These are phyloP conservation scores for Lecanosticta acicola DNA, from an alignment of 2,329 filamentous ascomycete species.

Conservation along the genomic window DNA sequence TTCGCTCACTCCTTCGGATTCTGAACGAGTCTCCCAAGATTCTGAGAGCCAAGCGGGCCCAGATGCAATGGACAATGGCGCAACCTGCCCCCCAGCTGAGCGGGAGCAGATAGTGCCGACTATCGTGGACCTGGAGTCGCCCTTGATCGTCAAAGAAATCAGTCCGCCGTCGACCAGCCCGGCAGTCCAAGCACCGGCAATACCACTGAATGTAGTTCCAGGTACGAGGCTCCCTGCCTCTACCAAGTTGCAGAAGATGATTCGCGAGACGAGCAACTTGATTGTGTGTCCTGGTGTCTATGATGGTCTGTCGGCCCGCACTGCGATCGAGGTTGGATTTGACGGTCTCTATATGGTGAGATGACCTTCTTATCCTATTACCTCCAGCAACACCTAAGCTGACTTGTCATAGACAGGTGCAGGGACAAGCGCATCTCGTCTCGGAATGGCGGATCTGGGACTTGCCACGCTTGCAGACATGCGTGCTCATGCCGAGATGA, in stretches of 20 bases:
- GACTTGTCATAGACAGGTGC: slow-evolving; percentile 19
- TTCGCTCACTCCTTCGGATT: not conserved
- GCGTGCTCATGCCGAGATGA: slow-evolving; percentile 5
- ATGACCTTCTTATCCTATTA: not conserved
- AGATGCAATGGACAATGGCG: not conserved
- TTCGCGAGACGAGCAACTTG: slow-evolving; percentile 30
- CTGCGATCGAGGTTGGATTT: slow-evolving; percentile 46
- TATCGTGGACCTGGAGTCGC: not conserved
- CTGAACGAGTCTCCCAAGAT: not conserved
- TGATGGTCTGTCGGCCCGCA: slow-evolving; percentile 57
- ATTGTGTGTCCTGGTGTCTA: slow-evolving; percentile 59
- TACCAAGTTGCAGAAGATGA: slow-evolving; percentile 16
- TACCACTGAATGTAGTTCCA: not conserved
- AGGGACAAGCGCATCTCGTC: slow-evolving; percentile 19
- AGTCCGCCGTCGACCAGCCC: not conserved
- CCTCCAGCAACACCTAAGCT: not conserved
- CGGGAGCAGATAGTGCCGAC: not conserved
- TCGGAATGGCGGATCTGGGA: slow-evolving; percentile 23
- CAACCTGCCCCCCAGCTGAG: not conserved
- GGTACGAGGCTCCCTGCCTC: slow-evolving; percentile 4
- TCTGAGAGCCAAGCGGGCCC: not conserved
- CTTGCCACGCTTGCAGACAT: slow-evolving; percentile 20
- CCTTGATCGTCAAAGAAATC: not conserved
- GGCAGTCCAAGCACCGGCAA: not conserved
- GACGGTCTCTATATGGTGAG: slow-evolving; percentile 49